phyloP scores from a whole-genome alignment of 768 basidiomycete species.

The Boletus rufocinnamomeus region DNA sequence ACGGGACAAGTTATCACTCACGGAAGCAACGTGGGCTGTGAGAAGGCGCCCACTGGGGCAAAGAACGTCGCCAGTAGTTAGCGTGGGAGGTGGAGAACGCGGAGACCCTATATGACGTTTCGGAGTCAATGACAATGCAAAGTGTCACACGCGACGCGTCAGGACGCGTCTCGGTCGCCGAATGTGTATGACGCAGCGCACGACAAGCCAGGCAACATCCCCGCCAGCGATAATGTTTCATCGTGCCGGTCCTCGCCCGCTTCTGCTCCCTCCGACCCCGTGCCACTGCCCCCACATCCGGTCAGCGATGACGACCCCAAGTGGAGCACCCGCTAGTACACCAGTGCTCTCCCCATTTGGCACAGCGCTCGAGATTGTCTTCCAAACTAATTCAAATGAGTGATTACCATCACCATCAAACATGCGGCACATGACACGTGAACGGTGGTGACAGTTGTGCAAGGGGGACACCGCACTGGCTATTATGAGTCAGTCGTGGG shows the following conservation, averaged over 20 bases:
- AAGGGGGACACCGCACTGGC: not conserved
- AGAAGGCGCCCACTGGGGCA: conserved; percentile 5
- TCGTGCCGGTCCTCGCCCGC: not conserved
- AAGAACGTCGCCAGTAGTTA: conserved; percentile 1
- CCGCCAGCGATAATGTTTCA: not conserved
- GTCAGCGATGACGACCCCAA: not conserved
- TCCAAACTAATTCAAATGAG: conserved; percentile 18
- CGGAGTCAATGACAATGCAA: conserved; percentile 19
- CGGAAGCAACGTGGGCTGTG: conserved; percentile 26
- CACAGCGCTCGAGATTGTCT: not conserved
- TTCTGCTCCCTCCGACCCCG: not conserved
- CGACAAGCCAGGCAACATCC: not conserved
- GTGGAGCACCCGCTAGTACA: conserved; percentile 8
- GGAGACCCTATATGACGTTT: conserved; percentile 18
- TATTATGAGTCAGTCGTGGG: not conserved
- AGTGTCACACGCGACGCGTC: conserved; percentile 10
- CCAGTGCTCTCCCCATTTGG: conserved; percentile 18
- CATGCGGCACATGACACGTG: conserved; percentile 17
- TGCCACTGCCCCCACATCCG: not conserved
- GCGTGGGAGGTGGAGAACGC: conserved; percentile 23
- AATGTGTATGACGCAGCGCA: not conserved
- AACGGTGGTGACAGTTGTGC: conserved; percentile 9
- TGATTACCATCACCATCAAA: conserved; percentile 4
- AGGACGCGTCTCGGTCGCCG: conserved; percentile 10
- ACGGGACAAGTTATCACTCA: conserved; percentile 12